Base-by-base conservation (phyloP, 2,329 filamentous ascomycete species). In the Thelonectria olida region DNA sequence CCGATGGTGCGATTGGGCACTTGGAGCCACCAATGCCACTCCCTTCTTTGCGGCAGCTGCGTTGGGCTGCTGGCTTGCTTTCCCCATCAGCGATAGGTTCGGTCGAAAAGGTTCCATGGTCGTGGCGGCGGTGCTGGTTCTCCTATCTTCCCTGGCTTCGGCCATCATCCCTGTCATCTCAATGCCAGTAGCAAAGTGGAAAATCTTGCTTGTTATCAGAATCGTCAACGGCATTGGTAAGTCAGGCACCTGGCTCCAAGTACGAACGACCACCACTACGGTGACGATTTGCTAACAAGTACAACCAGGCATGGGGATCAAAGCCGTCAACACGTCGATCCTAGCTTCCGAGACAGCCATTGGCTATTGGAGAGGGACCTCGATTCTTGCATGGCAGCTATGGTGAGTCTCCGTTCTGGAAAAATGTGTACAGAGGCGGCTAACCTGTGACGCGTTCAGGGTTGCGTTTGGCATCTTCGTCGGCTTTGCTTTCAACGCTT, bases 251-350 rank as follows among this genome's bases (percentile, higher is more conserved):
- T 34, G 31, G 31, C 31, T 15, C 31, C 12, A 15, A 52, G 27
- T 15, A 36, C 45, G n/a, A n/a, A n/a, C n/a, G n/a, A 15, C 27
- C 13, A 34, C 31, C 31, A 34, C 5, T 17, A 12, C 17, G 19
- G 39, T n/a, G n/a, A n/a, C n/a, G n/a, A n/a, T n/a, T 62, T 41
- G 58, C 58, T 65, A 23, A 34, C 9, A 15, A 8, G 10, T 7
- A 9, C n/a, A 49, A 19, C 12, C 5, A 68, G 81, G 79, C 1
- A 83, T 83, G 81, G 81, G 81, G 0, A 75, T 83, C 23, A 83
- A 83, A 61, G 81, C 81, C 1, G 80, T 82, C 34, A 83, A 80
- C 36, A 80, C 81, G 0, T 79, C 81, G 1, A 81, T 83, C 15
- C 72, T 83, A 2, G 81, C 80, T 2, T 79, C 79, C 7, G 81